Evolutionary conservation across 768 basidiomycete species (phyloP).

Genomic region (Coprinopsis strossmayeri): DNA sequence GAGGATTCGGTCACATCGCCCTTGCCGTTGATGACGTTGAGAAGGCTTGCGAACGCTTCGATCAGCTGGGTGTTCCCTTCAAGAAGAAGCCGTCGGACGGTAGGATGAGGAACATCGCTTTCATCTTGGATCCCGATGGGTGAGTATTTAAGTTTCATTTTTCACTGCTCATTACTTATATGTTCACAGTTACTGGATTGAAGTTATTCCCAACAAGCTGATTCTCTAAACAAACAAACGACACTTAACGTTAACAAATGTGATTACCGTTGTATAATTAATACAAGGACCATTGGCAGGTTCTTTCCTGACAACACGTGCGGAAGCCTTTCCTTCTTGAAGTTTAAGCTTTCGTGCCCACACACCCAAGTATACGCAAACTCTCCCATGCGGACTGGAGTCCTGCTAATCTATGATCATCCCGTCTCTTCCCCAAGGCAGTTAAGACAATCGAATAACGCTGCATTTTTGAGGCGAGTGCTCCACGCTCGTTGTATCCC

Average conservation of each 20-base stretch:
- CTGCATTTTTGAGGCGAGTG: too few species aligned
- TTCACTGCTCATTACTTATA: neutral
- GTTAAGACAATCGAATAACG: too few species aligned
- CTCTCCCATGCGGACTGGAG: too few species aligned
- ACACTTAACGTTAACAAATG: too few species aligned
- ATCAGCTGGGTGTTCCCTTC: constrained; percentile 72
- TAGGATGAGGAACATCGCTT: constrained; percentile 80
- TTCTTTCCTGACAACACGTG: too few species aligned
- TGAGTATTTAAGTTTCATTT: constrained; percentile 22
- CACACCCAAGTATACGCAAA: too few species aligned
- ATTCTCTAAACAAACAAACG: constrained; percentile 6
- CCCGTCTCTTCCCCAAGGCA: too few species aligned
- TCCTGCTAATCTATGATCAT: too few species aligned
- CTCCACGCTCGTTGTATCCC: too few species aligned
- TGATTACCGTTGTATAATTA: neutral
- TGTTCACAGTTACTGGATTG: constrained; percentile 18
- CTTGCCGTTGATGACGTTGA: constrained; percentile 80
- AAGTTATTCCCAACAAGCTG: constrained; percentile 13
- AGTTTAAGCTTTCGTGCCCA: too few species aligned
- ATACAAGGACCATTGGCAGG: neutral
- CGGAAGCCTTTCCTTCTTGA: too few species aligned
- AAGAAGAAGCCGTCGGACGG: constrained; percentile 86
- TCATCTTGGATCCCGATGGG: constrained; percentile 83
- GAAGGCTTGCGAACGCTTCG: constrained; percentile 78
- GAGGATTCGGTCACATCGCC: constrained; percentile 84